Conservation (phyloP, 225 moss, liverwort and hornwort genomes). For the Rhytidiadelphus loreus region DNA sequence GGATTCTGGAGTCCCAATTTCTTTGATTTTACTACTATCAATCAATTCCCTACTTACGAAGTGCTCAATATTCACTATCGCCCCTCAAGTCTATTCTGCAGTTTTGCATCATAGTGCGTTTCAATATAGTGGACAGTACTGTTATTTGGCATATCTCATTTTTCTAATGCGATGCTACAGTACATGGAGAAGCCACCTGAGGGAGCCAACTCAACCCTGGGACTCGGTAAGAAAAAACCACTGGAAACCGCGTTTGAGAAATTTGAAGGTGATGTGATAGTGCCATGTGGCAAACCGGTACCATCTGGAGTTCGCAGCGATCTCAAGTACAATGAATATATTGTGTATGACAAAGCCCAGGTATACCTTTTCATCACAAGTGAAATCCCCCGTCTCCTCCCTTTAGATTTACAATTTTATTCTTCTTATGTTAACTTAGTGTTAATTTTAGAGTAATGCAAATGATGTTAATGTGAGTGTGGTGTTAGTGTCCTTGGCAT, state of each 20-base stretch:
- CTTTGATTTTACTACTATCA: background rate
- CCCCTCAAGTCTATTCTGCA: background rate
- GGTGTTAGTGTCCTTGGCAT: background rate
- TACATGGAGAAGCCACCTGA: constrained; percentile 72
- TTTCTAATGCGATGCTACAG: constrained; percentile 17
- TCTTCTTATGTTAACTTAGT: background rate
- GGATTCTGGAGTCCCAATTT: background rate
- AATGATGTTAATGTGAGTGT: background rate
- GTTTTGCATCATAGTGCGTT: background rate
- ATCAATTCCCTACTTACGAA: background rate
- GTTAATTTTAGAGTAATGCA: background rate
- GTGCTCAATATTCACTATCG: background rate
- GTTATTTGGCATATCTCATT: background rate
- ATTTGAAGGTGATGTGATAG: constrained; percentile 63
- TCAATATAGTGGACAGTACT: background rate
- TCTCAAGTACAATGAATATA: constrained; percentile 92
- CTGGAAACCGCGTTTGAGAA: constrained; percentile 55
- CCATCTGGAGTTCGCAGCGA: constrained; percentile 46
- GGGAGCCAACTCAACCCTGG: constrained; percentile 79
- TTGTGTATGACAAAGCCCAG: constrained; percentile 88
- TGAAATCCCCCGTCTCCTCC: background rate
- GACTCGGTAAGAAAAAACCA: constrained; percentile 71
- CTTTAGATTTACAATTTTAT: background rate
- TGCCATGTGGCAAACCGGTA: constrained; percentile 87
- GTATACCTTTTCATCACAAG: constrained; percentile 10